phyloP scores from a whole-genome alignment of 1,139 yeast genomes.

The Protomyces lactucae-debilis region DNA sequence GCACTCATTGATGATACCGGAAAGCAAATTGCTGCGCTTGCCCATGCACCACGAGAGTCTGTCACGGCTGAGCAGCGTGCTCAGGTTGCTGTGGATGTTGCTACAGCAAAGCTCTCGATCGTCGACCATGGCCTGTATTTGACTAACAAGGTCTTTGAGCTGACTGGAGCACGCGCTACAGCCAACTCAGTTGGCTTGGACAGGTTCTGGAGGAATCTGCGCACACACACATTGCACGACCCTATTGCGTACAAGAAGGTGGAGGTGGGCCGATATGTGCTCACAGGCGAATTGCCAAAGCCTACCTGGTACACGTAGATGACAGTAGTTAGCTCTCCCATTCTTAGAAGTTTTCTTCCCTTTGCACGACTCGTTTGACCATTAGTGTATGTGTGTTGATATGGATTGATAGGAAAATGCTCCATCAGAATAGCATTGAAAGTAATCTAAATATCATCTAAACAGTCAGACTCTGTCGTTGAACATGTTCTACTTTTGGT shows the following conservation, averaged over 20 bases:
- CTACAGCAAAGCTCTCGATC: conserved; percentile 1
- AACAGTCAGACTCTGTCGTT: background rate
- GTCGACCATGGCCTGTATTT: background rate
- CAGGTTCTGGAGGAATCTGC: conserved; percentile 1
- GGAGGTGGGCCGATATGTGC: conserved; percentile 1
- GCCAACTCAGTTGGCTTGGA: background rate
- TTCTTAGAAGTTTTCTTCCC: no score
- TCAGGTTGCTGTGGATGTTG: conserved; percentile 1
- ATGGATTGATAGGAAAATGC: no score
- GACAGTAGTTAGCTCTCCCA: no score
- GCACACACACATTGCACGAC: background rate
- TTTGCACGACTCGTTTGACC: no score
- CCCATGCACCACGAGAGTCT: background rate
- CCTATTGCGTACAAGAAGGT: conserved; percentile 6
- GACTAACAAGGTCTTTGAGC: conserved; percentile 1
- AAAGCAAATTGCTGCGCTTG: background rate
- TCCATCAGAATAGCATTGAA: background rate
- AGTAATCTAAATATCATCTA: background rate
- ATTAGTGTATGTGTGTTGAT: no score
- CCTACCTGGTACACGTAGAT: conserved; percentile 3
- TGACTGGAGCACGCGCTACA: conserved; percentile 1
- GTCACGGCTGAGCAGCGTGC: conserved; percentile 1
- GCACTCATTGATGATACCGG: background rate
- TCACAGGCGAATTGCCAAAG: background rate
- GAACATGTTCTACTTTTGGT: background rate